These are phyloP conservation scores for Clitopilus hobsonii DNA, from an alignment of 768 basidiomycete species.

Conservation along the genomic window DNA sequence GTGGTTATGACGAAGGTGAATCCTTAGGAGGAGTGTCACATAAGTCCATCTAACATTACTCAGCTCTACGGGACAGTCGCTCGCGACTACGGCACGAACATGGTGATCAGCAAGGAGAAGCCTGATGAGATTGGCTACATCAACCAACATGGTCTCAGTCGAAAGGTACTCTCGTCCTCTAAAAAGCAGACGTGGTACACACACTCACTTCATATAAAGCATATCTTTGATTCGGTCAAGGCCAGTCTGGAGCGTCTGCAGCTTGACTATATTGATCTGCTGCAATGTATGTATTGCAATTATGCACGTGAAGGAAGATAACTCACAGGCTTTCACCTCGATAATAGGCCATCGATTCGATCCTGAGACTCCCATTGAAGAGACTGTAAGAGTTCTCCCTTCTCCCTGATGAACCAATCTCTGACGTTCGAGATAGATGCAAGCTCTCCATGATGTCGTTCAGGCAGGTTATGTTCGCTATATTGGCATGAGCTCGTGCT, in stretches of 20 bases:
- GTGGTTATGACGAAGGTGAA: constrained; percentile 74
- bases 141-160: constrained; percentile 45
- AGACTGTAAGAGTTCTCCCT: constrained; percentile 30
- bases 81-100: constrained; percentile 13
- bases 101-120: constrained; percentile 9
- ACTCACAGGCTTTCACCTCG: background rate
- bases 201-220: constrained; percentile 28
- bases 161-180: constrained; percentile 10
- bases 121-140: constrained; percentile 44
- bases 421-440: constrained; percentile 39
- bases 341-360: constrained; percentile 51
- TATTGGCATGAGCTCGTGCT: constrained; percentile 54
- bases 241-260: constrained; percentile 61
- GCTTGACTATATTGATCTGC: constrained; percentile 70
- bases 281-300: constrained; percentile 47
- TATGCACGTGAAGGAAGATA: background rate
- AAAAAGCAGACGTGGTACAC: background rate
- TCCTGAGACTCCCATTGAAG: constrained; percentile 51
- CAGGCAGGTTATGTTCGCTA: constrained; percentile 59
- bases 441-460: constrained; percentile 67
- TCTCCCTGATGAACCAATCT: background rate
- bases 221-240: constrained; percentile 70
- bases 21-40: background rate
- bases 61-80: constrained; percentile 35
- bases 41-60: background rate